Evolutionary conservation across 441 rosid genomes (phyloP).

Genomic region (Populus tomentosa): DNA sequence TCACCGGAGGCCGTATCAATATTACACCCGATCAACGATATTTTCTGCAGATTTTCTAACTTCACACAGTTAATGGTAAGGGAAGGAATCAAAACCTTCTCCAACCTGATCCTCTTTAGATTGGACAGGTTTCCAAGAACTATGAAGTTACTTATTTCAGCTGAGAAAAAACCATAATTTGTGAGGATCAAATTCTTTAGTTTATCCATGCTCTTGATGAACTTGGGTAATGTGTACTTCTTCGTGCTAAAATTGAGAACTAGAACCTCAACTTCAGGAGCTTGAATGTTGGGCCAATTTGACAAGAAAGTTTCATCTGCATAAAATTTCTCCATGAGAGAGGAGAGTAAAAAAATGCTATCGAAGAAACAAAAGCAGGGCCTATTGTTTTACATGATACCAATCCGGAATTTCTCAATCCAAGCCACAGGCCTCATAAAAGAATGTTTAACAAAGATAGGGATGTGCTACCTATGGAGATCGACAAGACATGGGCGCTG

Average conservation of each 20-base stretch:
- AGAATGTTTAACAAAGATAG: no score
- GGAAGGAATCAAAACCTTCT: slow-evolving; percentile 33
- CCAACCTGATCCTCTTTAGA: slow-evolving; percentile 50
- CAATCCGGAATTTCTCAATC: no score
- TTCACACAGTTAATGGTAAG: neutral
- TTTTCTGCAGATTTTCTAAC: slow-evolving; percentile 28
- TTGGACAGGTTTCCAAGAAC: slow-evolving; percentile 30
- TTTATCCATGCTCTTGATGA: slow-evolving; percentile 34
- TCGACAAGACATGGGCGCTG: no score
- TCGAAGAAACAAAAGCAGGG: no score
- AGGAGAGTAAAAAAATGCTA: no score
- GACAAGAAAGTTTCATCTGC: no score
- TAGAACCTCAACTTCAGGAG: slow-evolving; percentile 15
- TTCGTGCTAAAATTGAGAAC: slow-evolving; percentile 34
- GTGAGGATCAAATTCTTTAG: slow-evolving; percentile 39
- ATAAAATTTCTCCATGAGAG: no score
- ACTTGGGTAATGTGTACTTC: slow-evolving; percentile 38
- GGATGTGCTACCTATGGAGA: no score
- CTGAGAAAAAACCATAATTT: slow-evolving; percentile 22
- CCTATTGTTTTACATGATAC: no score
- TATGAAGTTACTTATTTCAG: slow-evolving; percentile 30
- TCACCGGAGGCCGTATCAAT: neutral
- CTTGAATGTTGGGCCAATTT: no score
- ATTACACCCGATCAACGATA: slow-evolving; percentile 26
- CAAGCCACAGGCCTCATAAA: no score